A percentile compares a stretch with the other conserved stretches of the same genome.
Evolutionary conservation across 495 filamentous ascomycete species (phyloP).

Genomic region (Aspergillus steynii): DNA sequence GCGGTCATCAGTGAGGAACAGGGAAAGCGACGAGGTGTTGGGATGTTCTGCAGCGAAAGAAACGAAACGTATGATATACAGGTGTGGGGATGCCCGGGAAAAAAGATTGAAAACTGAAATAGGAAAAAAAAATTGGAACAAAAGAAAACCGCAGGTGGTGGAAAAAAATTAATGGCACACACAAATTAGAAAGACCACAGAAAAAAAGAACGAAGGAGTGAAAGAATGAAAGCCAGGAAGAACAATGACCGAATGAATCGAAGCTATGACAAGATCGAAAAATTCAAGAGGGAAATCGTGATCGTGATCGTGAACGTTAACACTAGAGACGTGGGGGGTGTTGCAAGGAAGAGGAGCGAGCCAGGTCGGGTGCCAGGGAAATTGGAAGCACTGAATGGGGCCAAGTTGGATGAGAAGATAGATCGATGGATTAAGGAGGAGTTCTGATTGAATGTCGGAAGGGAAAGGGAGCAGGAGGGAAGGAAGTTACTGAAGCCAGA

Average conservation of each 20-base stretch:
- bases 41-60: constrained; percentile 17
- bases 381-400: constrained; percentile 5
- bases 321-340: constrained; percentile 6
- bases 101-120: constrained; percentile 14
- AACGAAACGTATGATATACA: constrained; percentile 2
- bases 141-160: constrained; percentile 23
- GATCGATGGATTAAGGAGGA: neutral
- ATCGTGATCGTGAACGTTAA: constrained; percentile 28
- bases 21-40: constrained; percentile 26
- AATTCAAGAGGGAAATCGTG: constrained; percentile 18
- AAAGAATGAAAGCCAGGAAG: constrained; percentile 4
- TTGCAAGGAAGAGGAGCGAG: constrained; percentile 9
- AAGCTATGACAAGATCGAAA: constrained; percentile 4
- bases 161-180: constrained; percentile 4
- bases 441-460: neutral
- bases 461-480: constrained; percentile 9
- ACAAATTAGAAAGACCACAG: constrained; percentile 1
- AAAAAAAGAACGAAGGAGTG: constrained; percentile 7
- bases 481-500: constrained; percentile 4
- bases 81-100: constrained; percentile 14
- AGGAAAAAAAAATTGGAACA: constrained; percentile 27
- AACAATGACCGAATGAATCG: neutral
- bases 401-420: neutral
- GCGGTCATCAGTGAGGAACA: constrained; percentile 40
- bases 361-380: constrained; percentile 9